Conservation (phyloP, 306 rosid species). For the Rosa lucieae region DNA sequence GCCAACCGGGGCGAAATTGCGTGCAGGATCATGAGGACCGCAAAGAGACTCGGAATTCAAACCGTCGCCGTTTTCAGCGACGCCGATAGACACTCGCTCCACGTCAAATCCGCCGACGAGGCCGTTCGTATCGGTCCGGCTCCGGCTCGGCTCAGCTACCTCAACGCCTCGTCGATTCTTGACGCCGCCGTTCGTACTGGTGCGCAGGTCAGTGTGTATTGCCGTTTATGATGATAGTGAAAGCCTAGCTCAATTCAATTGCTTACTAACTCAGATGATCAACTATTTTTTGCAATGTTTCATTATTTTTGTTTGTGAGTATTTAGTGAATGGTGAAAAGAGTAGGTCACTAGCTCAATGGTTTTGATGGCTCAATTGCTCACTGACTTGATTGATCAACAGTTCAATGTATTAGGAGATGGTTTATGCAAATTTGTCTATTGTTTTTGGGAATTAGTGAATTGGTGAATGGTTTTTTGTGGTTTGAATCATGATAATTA, state of each 20-base stretch:
- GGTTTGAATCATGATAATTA: constrained; percentile 25
- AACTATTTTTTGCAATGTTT: too few relatives aligned
- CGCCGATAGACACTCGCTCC: constrained; percentile 73
- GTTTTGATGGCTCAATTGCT: background rate
- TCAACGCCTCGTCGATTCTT: constrained; percentile 57
- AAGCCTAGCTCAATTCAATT: background rate
- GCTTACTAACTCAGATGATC: background rate
- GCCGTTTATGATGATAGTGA: background rate
- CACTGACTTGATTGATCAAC: background rate
- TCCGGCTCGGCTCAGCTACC: constrained; percentile 76
- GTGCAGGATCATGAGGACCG: constrained; percentile 82
- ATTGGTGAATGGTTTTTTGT: background rate
- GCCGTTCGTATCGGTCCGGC: constrained; percentile 81
- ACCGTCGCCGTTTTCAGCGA: constrained; percentile 94
- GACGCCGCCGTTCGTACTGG: constrained; percentile 89
- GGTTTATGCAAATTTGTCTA: background rate
- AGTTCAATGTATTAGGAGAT: background rate
- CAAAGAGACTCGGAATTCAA: constrained; percentile 72
- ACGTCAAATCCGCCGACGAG: constrained; percentile 88
- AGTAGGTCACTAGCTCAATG: background rate
- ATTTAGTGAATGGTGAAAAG: background rate
- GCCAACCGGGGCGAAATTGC: constrained; percentile 99
- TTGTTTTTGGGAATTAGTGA: background rate
- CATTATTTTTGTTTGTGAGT: too few relatives aligned
- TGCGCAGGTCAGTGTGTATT: constrained; percentile 51